A percentile compares a stretch with the other conserved stretches of the same genome.
Conservation (phyloP, 768 basidiomycete species). For the Chalciporus piperatus region DNA sequence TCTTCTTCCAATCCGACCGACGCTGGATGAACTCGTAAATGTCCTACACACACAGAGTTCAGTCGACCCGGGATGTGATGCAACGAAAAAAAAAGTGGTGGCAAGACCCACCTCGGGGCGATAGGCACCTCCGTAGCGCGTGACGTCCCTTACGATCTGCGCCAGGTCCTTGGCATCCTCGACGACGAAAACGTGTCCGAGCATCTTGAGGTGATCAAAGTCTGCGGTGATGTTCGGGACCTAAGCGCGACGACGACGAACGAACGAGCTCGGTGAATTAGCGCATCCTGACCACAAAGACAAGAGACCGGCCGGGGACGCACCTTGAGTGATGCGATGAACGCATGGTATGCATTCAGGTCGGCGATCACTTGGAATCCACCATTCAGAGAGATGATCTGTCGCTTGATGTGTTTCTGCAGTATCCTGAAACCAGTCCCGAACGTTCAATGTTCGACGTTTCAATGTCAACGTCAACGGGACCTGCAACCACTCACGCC, state of each 20-base stretch:
- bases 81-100: not conserved
- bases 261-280: not conserved
- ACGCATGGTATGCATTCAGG: conserved; percentile 88
- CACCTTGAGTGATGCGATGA: conserved; percentile 84
- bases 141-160: conserved; percentile 92
- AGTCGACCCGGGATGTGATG: too few species aligned
- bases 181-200: conserved; percentile 93
- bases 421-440: conserved; percentile 90
- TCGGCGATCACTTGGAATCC: conserved; percentile 97
- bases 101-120: too few species aligned
- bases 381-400: conserved; percentile 91
- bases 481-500: too few species aligned
- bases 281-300: too few species aligned
- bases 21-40: conserved; percentile 96
- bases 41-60: conserved; percentile 49
- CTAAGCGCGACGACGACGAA: conserved; percentile 37
- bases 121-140: conserved; percentile 85
- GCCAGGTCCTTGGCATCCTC: conserved; percentile 96
- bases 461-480: too few species aligned
- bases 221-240: conserved; percentile 81
- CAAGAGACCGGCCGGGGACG: too few species aligned
- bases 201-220: conserved; percentile 94
- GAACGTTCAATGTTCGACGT: too few species aligned
- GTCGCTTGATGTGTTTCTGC: conserved; percentile 94
- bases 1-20: conserved; percentile 97